phyloP scores from a whole-genome alignment of 768 basidiomycete genomes.

The Suillus brevipes region DNA sequence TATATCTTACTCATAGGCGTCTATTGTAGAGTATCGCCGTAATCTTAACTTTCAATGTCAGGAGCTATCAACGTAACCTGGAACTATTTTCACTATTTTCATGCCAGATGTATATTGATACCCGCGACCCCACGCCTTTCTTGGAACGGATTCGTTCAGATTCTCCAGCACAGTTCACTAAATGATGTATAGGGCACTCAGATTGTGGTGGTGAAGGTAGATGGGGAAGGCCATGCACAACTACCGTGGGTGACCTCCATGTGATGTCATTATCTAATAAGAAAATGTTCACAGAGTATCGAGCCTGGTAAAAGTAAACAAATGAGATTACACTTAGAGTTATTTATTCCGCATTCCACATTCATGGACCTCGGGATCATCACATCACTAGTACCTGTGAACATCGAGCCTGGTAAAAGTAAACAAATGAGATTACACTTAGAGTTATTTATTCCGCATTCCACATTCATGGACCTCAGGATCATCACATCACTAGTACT shows the following conservation, averaged over 20 bases:
- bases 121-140: too few species aligned
- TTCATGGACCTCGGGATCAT: conserved; percentile 8
- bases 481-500: conserved; percentile 18
- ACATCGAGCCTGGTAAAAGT: conserved; percentile 49
- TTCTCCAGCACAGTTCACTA: too few species aligned
- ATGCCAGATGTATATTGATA: too few species aligned
- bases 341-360: conserved; percentile 24
- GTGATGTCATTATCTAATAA: conserved; percentile 13
- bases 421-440: conserved; percentile 22
- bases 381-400: too few species aligned
- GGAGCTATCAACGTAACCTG: too few species aligned
- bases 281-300: conserved; percentile 37
- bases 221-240: conserved; percentile 42
- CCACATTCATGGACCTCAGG: conserved; percentile 13
- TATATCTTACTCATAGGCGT: too few species aligned
- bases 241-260: conserved; percentile 53
- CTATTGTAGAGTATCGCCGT: too few species aligned
- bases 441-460: conserved; percentile 29
- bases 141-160: too few species aligned
- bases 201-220: conserved; percentile 51
- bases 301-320: conserved; percentile 46
- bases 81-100: too few species aligned
- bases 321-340: conserved; percentile 23
- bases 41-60: too few species aligned
- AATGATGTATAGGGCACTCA: conserved; percentile 54